Percentiles rank a stretch among this genome's conserved stretches.
phyloP scores from a whole-genome alignment of 139 green algal species.

The Picochlorum costavermella region DNA sequence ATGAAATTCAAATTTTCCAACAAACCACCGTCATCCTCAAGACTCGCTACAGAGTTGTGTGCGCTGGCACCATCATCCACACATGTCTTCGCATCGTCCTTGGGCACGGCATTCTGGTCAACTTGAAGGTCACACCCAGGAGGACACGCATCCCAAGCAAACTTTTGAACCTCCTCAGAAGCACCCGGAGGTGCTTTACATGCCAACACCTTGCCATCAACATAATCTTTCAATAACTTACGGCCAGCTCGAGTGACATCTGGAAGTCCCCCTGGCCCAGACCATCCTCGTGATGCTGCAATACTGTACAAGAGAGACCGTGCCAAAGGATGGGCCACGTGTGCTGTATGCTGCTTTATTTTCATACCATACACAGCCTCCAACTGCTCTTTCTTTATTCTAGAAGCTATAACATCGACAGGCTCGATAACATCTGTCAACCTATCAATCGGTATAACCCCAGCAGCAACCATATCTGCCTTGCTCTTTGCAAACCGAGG shows the following conservation, averaged over 20 bases:
- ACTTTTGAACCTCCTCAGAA: neutral
- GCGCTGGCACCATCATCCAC: neutral
- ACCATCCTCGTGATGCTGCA: constrained; percentile 57
- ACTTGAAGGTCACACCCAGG: neutral
- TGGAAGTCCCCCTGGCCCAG: constrained; percentile 60
- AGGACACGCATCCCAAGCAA: neutral
- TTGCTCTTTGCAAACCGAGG: constrained; percentile 79
- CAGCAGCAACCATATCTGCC: constrained; percentile 90
- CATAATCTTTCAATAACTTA: constrained; percentile 83
- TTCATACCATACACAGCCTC: constrained; percentile 67
- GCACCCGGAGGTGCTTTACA: constrained; percentile 63
- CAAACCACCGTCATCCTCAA: neutral
- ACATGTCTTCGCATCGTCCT: neutral
- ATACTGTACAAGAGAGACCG: constrained; percentile 56
- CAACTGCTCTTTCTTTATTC: constrained; percentile 45
- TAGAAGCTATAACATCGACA: constrained; percentile 55
- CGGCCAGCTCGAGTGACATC: constrained; percentile 77
- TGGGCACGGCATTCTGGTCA: neutral
- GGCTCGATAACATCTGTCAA: constrained; percentile 82
- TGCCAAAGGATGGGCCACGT: constrained; percentile 26
- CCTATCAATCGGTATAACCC: constrained; percentile 94
- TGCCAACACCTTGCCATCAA: constrained; percentile 77
- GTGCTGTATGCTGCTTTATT: constrained; percentile 37
- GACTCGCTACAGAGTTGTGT: no score
- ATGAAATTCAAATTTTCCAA: constrained; percentile 11